These are phyloP conservation scores for Neostapfia colusana DNA, from an alignment of 176 grass and related monocot species.

Conservation along the genomic window DNA sequence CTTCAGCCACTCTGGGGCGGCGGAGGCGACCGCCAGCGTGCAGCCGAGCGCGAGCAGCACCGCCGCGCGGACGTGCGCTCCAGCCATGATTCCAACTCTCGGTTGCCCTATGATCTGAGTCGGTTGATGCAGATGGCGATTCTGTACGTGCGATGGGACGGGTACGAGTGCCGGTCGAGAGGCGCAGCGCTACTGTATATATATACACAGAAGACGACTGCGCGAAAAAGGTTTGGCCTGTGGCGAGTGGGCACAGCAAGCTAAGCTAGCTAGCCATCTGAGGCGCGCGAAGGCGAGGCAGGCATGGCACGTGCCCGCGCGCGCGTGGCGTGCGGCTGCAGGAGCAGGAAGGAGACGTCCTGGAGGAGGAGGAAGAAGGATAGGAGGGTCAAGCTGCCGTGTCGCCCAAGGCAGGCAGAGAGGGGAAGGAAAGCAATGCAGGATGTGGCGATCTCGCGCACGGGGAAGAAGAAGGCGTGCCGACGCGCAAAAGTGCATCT, in stretches of 20 bases:
- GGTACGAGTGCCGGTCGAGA: neutral
- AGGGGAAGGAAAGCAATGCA: no score
- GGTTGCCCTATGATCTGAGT: neutral
- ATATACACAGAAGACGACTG: neutral
- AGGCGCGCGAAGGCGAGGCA: neutral
- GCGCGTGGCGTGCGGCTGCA: slow-evolving; percentile 24
- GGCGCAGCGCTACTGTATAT: neutral
- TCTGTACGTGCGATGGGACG: neutral
- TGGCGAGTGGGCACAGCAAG: slow-evolving; percentile 26
- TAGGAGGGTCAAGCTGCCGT: neutral
- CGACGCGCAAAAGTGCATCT: neutral
- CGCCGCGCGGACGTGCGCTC: neutral
- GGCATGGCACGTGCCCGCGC: slow-evolving; percentile 18
- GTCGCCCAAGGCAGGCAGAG: neutral
- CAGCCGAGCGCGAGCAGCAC: neutral
- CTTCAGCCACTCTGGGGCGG: neutral
- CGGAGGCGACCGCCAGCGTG: neutral
- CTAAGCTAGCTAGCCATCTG: neutral
- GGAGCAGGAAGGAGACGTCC: neutral
- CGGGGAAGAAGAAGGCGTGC: neutral
- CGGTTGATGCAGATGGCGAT: neutral
- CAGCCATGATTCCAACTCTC: neutral
- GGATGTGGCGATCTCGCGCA: neutral
- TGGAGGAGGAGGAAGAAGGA: neutral
- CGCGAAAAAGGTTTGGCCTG: neutral